Base-by-base conservation (phyloP, 108 stramenopile genomes). In the Thalassiosira profunda region DNA sequence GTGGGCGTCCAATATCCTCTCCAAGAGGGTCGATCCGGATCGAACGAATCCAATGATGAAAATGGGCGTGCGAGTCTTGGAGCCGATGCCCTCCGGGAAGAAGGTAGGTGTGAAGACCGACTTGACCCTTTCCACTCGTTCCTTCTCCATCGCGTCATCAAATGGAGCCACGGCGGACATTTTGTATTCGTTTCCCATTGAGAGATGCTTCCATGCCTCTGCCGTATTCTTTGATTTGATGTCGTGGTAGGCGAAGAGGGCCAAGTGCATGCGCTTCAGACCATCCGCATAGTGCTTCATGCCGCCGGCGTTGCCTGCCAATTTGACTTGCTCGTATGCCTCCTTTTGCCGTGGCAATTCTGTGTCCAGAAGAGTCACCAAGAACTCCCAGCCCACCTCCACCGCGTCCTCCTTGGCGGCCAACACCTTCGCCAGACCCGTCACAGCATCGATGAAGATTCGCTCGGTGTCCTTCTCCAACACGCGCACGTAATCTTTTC, bases 41-140 rank as follows among this genome's bases (percentile, higher is more conserved):
- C 95, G 57, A 7, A 88, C 87, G 77, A 96, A 91, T 7, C 95
- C 95, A 75, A 96, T 86, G 49, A 96, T 85, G 61, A 96, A 96
- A 38, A 96, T 89, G 18, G 90, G 94, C 15, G 58, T 65, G 4
- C 61, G 43, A 14, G 86, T 67, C 40, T 76, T 20, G 29, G 87
- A 90, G 21, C 90, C 90, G 23, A 91, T 77, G 0, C 62, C 72
- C 37, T 62, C 42, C 7, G 93, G 89, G 65, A 84, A 94, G 58
- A 94, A 94, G 1, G 82, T 80, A 5, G 37, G 26, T 2, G 42
- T 55, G 54, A 94, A 94, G 20, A 94, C 84, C 25, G 80, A 60
- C 63, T 84, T 94, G 14, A 86, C 79, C 20, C 67, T 65, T 12
- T 47, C 25, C 4, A 90, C 60, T 70, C 82, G 88, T 36, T 84